Evolutionary conservation across 2,329 filamentous ascomycete genomes (phyloP).

Genomic region (Phaeosphaeria sp.): DNA sequence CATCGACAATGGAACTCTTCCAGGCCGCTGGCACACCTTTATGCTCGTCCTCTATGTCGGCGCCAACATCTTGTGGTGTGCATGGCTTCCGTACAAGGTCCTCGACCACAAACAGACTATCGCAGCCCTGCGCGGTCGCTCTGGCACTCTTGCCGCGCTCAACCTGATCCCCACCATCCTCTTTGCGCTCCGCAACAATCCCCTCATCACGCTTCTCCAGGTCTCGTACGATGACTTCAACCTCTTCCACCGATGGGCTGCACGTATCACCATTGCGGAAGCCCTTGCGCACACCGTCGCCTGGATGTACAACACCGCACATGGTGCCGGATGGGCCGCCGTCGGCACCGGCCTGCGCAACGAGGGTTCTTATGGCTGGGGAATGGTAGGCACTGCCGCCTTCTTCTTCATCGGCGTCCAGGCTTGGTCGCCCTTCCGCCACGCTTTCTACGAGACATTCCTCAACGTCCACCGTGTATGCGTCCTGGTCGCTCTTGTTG

Average conservation of each 20-base stretch:
- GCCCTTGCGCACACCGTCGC: conserved; percentile 72
- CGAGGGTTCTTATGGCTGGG: conserved; percentile 70
- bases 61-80: conserved; percentile 79
- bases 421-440: conserved; percentile 80
- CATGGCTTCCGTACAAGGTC: conserved; percentile 67
- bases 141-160: conserved; percentile 81
- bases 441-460: conserved; percentile 98
- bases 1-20: conserved; percentile 77
- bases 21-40: conserved; percentile 77
- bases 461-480: conserved; percentile 83
- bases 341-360: conserved; percentile 62
- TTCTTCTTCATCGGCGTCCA: conserved; percentile 72
- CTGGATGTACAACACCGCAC: conserved; percentile 72
- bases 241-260: conserved; percentile 83
- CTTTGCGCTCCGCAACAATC: conserved; percentile 91
- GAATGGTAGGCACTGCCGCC: conserved; percentile 65
- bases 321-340: conserved; percentile 68
- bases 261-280: conserved; percentile 74
- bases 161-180: conserved; percentile 94
- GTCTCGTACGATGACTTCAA: conserved; percentile 98
- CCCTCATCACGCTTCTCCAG: conserved; percentile 78
- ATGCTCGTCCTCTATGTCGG: conserved; percentile 72
- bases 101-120: conserved; percentile 63
- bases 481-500: conserved; percentile 70
- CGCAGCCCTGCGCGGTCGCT: conserved; percentile 84